A percentile compares a stretch with the other conserved stretches of the same genome.
phyloP scores from a whole-genome alignment of 169 alveolate genomes.

The Eimeria maxima region DNA sequence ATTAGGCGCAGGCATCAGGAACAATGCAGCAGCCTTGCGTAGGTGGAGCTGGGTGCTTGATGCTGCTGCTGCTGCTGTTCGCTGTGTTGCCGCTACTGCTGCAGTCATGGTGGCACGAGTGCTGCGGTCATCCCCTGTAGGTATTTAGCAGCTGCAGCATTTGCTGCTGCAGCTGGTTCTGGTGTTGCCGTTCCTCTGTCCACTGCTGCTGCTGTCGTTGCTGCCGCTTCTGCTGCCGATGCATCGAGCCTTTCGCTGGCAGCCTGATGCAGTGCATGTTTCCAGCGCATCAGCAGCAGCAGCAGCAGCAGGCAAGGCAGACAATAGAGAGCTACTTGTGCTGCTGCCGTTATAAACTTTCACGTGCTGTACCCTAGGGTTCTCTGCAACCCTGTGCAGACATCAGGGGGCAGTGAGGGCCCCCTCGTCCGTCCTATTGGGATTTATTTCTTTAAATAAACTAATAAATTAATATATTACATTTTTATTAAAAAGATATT shows the following conservation, averaged over 20 bases:
- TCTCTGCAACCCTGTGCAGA: neutral
- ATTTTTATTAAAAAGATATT: no score
- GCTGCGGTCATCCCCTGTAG: neutral
- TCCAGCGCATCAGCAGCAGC: neutral
- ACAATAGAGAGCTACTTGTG: neutral
- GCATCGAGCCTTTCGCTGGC: constrained; percentile 5
- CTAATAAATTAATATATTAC: no score
- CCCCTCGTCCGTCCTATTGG: no score
- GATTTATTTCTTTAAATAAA: no score
- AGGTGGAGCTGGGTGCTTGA: neutral
- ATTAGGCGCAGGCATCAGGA: neutral
- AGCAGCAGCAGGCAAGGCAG: neutral
- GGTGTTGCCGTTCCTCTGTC: neutral
- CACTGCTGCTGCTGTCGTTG: neutral
- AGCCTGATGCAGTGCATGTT: neutral
- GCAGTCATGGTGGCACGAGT: neutral
- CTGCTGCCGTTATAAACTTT: neutral
- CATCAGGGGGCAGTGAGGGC: no score
- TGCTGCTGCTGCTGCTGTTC: constrained; percentile 4
- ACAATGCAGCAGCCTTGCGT: neutral
- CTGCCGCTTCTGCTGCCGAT: neutral
- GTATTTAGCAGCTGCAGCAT: neutral
- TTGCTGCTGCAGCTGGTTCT: neutral
- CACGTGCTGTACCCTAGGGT: neutral
- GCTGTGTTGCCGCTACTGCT: neutral